Base-by-base conservation (phyloP, 805 yeast genomes). In the Saccharomycopsis babjevae region DNA sequence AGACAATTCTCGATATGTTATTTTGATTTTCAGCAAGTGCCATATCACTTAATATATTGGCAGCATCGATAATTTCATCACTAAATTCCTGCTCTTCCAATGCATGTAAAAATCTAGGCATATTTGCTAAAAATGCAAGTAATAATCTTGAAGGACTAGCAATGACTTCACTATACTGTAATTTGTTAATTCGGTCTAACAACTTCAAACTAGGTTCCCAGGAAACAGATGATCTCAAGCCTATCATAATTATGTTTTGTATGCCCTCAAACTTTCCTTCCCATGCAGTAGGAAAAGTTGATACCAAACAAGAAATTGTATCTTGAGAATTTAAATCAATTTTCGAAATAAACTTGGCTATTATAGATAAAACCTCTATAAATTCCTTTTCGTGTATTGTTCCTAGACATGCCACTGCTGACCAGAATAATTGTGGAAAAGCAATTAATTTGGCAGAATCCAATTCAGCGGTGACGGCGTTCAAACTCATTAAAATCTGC, bases 381-480 rank as follows among this genome's bases (percentile, higher is more conserved):
- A 88, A 96, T 68, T 94, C 99, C 66, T 86, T 91, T 70, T 96
- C 98, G 67, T 92, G 96, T 34, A 91, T 81, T 0, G 97, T 89
- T 61, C 86, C 86, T 64, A 94, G 74, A 66, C 97, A 87, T 0
- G 98, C 99, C 15, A 91, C 94, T 39, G 92, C 83, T 0, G 92
- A 86, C 99, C 99, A 94, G 70, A 93, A 94, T 46, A 96, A 74
- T 69, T 92, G 97, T 0, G 99, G 98, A 71, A 86, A 90, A 65
- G 89, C 88, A 60, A 89, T 85, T 63, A 94, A 74, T 66, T 88
- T 86, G 43, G 83, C 88, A 8, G 93, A 80, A 66, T 85, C 88
- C 54, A 91, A 74, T 68, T 90, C 96, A 0, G 96, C 94, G 1
- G 93, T 88, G 15, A 91, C 84, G 0, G 97, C 96, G 74, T 93